Conservation (phyloP, 208 protist genomes). For the Histomonas meleagridis region DNA sequence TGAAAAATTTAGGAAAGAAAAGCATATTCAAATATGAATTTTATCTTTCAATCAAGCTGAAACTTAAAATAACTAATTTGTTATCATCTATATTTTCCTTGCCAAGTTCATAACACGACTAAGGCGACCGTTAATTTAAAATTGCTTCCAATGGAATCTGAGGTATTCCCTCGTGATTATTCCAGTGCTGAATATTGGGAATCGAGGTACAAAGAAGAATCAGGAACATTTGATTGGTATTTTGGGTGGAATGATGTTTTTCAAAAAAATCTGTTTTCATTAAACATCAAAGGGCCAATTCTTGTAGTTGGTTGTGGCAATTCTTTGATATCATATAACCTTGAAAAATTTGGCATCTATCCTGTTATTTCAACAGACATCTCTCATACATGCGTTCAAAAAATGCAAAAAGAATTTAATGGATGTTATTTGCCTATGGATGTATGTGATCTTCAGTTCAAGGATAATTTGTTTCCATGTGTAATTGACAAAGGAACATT, state of each 20-base stretch:
- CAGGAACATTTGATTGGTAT: neutral
- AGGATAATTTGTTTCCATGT: neutral
- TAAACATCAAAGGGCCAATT: neutral
- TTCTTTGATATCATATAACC: neutral
- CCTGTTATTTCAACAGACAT: neutral
- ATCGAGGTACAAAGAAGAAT: neutral
- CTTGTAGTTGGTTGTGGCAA: neutral
- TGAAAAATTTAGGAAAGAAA: too few relatives aligned
- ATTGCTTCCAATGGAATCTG: too few relatives aligned
- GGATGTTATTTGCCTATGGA: neutral
- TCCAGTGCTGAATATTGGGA: neutral
- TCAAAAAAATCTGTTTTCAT: neutral
- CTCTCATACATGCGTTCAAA: neutral
- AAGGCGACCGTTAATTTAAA: too few relatives aligned
- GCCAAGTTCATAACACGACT: too few relatives aligned
- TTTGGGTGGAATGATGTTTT: neutral
- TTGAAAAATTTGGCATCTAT: neutral
- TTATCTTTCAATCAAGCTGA: too few relatives aligned
- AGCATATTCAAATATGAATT: too few relatives aligned
- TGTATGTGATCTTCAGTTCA: neutral
- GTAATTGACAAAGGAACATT: constrained; percentile 12
- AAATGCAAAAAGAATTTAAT: neutral
- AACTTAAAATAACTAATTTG: too few relatives aligned
- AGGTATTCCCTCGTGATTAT: too few relatives aligned
- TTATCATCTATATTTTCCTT: too few relatives aligned